A percentile compares a stretch with the other conserved stretches of the same genome.
Conservation (phyloP, 2,329 filamentous ascomycete genomes). For the Penicillium polonicum region DNA sequence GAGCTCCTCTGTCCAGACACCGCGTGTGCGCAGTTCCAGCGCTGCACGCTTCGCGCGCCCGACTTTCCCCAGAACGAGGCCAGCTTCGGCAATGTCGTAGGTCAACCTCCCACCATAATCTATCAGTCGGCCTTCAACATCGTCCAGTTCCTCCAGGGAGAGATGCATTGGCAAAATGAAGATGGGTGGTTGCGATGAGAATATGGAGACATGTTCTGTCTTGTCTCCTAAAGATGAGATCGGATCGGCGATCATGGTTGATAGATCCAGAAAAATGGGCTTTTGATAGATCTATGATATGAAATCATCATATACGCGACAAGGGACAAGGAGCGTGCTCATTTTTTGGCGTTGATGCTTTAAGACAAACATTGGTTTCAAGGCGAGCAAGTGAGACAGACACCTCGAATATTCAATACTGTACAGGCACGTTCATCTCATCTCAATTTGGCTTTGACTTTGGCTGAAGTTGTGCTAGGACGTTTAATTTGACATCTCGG, state of each 20-base stretch:
- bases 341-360: not conserved
- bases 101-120: constrained; percentile 60
- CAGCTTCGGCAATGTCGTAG: constrained; percentile 69
- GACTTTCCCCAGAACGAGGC: constrained; percentile 72
- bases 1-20: constrained; percentile 52
- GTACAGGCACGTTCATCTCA: not conserved
- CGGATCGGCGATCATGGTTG: not conserved
- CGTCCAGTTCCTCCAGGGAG: constrained; percentile 59
- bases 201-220: constrained; percentile 12
- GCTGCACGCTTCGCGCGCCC: constrained; percentile 67
- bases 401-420: not conserved
- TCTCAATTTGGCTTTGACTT: not conserved
- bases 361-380: not conserved
- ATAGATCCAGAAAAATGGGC: not conserved
- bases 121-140: constrained; percentile 63
- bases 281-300: not conserved
- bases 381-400: not conserved
- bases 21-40: constrained; percentile 72
- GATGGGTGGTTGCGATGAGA: constrained; percentile 58
- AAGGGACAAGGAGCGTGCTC: not conserved
- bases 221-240: not conserved
- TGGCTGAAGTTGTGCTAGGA: not conserved
- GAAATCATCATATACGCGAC: not conserved
- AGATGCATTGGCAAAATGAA: constrained; percentile 74
- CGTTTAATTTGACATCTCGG: not conserved